Conservation (phyloP, 2,329 filamentous ascomycete genomes). For the Pseudogymnoascus sp. region DNA sequence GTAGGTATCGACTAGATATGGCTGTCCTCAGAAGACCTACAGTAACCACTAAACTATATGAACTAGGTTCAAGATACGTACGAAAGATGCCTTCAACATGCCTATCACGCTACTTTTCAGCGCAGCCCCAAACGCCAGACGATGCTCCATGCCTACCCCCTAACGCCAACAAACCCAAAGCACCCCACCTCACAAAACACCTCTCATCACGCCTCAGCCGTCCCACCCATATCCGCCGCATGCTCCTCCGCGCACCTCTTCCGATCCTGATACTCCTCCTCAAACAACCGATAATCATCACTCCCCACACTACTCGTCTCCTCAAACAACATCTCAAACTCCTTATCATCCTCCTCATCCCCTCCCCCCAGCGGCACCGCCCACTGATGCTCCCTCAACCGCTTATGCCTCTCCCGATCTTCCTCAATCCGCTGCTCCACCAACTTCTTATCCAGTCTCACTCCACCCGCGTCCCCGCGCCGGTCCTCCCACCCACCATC, state of each 20-base stretch:
- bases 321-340: slow-evolving; percentile 77
- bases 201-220: neutral
- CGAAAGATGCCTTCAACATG: too few relatives aligned
- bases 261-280: slow-evolving; percentile 55
- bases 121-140: neutral
- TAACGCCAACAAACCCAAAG: neutral
- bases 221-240: slow-evolving; percentile 19
- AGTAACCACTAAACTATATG: neutral
- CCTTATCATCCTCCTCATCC: slow-evolving; percentile 36
- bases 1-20: neutral
- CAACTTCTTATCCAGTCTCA: slow-evolving; percentile 68
- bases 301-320: slow-evolving; percentile 80
- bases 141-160: neutral
- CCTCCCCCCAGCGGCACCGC: slow-evolving; percentile 59
- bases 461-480: slow-evolving; percentile 6
- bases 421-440: slow-evolving; percentile 96
- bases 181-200: neutral
- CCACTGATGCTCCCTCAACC: slow-evolving; percentile 88
- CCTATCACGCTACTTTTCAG: neutral
- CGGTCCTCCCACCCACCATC: slow-evolving; percentile 11
- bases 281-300: slow-evolving; percentile 70
- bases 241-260: slow-evolving; percentile 19
- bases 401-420: slow-evolving; percentile 89
- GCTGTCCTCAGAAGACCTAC: neutral
- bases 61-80: neutral